A percentile compares a stretch with the other conserved stretches of the same genome.
These are phyloP conservation scores for Clohesyomyces aquaticus DNA, from an alignment of 495 filamentous ascomycete species.

Conservation along the genomic window DNA sequence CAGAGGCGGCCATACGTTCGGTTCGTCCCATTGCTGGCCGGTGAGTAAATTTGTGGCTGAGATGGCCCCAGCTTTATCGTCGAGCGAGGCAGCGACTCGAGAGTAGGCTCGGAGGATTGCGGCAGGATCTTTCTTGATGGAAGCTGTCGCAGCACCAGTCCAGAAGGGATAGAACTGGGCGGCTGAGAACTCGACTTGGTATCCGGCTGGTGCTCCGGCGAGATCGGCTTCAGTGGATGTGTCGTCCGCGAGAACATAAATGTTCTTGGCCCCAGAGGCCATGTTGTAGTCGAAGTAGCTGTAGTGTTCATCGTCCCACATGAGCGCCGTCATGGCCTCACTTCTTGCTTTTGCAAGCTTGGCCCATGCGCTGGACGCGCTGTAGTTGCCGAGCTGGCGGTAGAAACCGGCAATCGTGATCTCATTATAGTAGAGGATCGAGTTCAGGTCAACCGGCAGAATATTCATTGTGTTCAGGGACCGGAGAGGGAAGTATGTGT, in stretches of 20 bases:
- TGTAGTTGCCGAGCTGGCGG: constrained; percentile 29
- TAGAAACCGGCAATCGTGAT: constrained; percentile 33
- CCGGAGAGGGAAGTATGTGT: constrained; percentile 43
- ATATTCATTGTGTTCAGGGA: constrained; percentile 38
- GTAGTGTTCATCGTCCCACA: constrained; percentile 37
- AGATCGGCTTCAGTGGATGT: constrained; percentile 16
- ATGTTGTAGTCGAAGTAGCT: constrained; percentile 45
- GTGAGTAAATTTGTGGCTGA: constrained; percentile 39
- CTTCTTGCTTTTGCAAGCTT: constrained; percentile 28
- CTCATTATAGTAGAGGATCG: constrained; percentile 43
- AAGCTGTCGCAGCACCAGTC: constrained; percentile 39
- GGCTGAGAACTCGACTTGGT: constrained; percentile 26
- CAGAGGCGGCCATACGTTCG: constrained; percentile 44
- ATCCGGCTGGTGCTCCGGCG: constrained; percentile 33
- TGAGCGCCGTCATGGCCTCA: constrained; percentile 38
- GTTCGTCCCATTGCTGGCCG: constrained; percentile 44
- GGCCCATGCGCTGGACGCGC: constrained; percentile 18
- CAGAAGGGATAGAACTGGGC: constrained; percentile 44
- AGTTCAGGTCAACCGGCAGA: constrained; percentile 41
- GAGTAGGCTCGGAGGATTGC: constrained; percentile 31
- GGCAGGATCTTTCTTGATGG: constrained; percentile 38
- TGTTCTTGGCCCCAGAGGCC: constrained; percentile 36
- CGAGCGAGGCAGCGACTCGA: constrained; percentile 28
- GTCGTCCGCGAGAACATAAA: constrained; percentile 32
- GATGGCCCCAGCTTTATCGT: constrained; percentile 36